Conservation (phyloP, 345 rosid species). For the Draba incana region DNA sequence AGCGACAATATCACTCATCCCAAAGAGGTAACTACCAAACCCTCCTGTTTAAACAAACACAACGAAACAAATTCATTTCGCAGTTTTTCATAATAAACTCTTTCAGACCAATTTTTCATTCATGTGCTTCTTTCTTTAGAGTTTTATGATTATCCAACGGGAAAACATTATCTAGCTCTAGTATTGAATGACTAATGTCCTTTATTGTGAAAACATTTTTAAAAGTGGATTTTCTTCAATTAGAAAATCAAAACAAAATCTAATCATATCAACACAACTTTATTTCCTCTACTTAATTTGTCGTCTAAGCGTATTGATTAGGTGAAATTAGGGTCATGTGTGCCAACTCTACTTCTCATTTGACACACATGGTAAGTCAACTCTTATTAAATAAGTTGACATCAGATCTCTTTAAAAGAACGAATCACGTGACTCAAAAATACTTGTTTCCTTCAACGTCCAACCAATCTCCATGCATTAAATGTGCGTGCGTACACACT, state of each 20-base stretch:
- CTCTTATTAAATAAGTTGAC: constrained; percentile 24
- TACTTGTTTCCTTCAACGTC: constrained; percentile 17
- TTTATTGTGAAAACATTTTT: background rate
- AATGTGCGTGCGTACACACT: constrained; percentile 8
- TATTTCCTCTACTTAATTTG: constrained; percentile 6
- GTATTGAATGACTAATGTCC: background rate
- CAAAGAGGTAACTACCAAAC: constrained; percentile 66
- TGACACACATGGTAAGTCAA: constrained; percentile 38
- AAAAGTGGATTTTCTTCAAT: background rate
- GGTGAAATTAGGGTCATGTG: constrained; percentile 8
- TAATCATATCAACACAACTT: background rate
- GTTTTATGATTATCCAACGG: background rate
- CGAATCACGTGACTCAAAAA: constrained; percentile 17
- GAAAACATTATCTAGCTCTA: background rate
- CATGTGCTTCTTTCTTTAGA: background rate
- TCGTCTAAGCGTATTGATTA: background rate
- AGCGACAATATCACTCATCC: constrained; percentile 58
- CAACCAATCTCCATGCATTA: constrained; percentile 13
- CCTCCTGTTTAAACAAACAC: constrained; percentile 50
- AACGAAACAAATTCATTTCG: background rate
- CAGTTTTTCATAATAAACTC: background rate
- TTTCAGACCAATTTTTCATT: background rate
- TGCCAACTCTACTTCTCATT: constrained; percentile 10
- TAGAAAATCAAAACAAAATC: constrained; percentile 6
- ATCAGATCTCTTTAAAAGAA: constrained; percentile 15